These are phyloP conservation scores for Rhizomucor pusillus DNA, from an alignment of 371 early-diverging fungal genomes.

Conservation along the genomic window DNA sequence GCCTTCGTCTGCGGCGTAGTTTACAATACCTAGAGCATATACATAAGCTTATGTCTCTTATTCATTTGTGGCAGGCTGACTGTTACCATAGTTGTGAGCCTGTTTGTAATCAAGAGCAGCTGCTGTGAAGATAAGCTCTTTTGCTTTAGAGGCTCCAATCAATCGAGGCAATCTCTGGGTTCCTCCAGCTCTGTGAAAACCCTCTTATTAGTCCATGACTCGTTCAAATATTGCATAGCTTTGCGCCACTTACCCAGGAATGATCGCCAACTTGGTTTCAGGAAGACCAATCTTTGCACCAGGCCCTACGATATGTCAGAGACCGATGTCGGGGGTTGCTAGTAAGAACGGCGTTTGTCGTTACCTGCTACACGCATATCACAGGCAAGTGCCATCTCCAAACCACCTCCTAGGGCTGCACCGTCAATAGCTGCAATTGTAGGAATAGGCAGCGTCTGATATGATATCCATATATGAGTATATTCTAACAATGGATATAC, in stretches of 20 bases:
- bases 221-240: not conserved
- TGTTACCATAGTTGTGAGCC: slow-evolving; percentile 71
- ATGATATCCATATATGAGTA: not conserved
- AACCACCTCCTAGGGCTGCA: slow-evolving; percentile 93
- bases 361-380: slow-evolving; percentile 88
- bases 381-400: slow-evolving; percentile 91
- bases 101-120: slow-evolving; percentile 60
- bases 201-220: not conserved
- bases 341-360: not conserved
- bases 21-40: slow-evolving; percentile 71
- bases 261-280: slow-evolving; percentile 95
- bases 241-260: slow-evolving; percentile 76
- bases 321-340: not conserved
- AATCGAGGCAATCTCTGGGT: slow-evolving; percentile 90
- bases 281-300: slow-evolving; percentile 86
- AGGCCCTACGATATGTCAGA: slow-evolving; percentile 23
- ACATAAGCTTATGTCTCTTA: not conserved
- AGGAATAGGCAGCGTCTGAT: slow-evolving; percentile 81
- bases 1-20: slow-evolving; percentile 67
- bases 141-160: slow-evolving; percentile 86
- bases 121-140: slow-evolving; percentile 91
- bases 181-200: slow-evolving; percentile 86
- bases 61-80: not conserved
- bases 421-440: slow-evolving; percentile 97
- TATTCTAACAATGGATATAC: not conserved